Evolutionary conservation across 2,329 filamentous ascomycete species (phyloP).

Genomic region (Microcyclospora pomicola): DNA sequence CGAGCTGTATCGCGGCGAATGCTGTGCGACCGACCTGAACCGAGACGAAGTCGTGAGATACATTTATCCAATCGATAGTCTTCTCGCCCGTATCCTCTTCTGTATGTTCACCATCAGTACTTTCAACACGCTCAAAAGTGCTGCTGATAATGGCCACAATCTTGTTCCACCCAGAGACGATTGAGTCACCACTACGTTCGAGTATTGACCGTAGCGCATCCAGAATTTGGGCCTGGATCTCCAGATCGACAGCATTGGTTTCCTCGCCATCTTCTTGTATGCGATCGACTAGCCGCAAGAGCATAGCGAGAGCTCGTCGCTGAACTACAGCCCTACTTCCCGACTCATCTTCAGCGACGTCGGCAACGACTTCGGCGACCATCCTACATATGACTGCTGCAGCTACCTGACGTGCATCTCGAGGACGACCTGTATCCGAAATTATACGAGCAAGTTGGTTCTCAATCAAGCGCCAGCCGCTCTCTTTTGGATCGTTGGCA

Average conservation of each 20-base stretch:
- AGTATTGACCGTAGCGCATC: conserved; percentile 55
- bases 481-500: conserved; percentile 48
- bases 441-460: conserved; percentile 39
- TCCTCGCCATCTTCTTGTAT: conserved; percentile 17
- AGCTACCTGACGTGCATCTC: conserved; percentile 34
- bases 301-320: conserved; percentile 21
- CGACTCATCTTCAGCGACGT: conserved; percentile 36
- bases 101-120: not conserved
- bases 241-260: conserved; percentile 18
- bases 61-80: conserved; percentile 15
- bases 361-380: conserved; percentile 36
- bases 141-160: conserved; percentile 75
- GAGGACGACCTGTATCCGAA: conserved; percentile 24
- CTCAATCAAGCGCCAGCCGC: conserved; percentile 62
- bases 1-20: conserved; percentile 78
- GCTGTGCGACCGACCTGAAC: conserved; percentile 68
- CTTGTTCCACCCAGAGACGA: conserved; percentile 72
- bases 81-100: conserved; percentile 6
- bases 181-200: conserved; percentile 74
- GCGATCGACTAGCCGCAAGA: conserved; percentile 33
- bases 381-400: conserved; percentile 37
- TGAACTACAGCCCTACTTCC: conserved; percentile 17
- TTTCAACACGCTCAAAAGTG: conserved; percentile 46
- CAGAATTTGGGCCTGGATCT: conserved; percentile 60
- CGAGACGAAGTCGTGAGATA: conserved; percentile 37